Evolutionary conservation across 371 early-diverging fungal genomes (phyloP), one percentile per base, ranked within the genome.

Genomic region (Choanephora cucurbitarum): DNA sequence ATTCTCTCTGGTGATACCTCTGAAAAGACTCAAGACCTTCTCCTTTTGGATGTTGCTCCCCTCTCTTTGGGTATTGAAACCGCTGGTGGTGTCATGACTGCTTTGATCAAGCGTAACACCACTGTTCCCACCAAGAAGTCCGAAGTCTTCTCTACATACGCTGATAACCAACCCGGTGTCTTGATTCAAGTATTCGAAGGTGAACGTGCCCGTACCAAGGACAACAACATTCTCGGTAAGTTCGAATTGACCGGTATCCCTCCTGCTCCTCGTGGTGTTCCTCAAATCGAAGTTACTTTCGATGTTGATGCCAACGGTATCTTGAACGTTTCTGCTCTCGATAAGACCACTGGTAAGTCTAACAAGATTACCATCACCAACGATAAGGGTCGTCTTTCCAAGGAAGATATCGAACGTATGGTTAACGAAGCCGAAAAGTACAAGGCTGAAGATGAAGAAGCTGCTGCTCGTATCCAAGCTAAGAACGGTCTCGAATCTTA

Each of bases 231-330:
- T 55, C 85, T 98, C 61, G 98, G 95, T 64, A 82, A 91, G 68
- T 96, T 97, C 74, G 91, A 89, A 59, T 80, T 98, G 33, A 75
- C 85, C 54, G 92, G 93, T 57, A 90, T 94, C 59, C 90, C 92
- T 21, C 93, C 95, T 58, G 89, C 91, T 65, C 94, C 95, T 39
- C 90, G 91, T 70, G 95, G 95, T 60, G 86, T 84, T 52, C 94
- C 98, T 55, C 91, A 92, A 75, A 88, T 98, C 52, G 94, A 94
- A 73, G 93, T 94, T 60, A 88, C 93, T 50, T 96, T 96, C 76
- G 95, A 96, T 72, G 78, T 95, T 49, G 95, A 97, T 75, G 92
- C 92, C 64, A 92, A 98, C 81, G 94, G 95, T 79, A 94, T 95
- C 73, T 81, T 93, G 58, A 94, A 92, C 76, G 96, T 98, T 62